phyloP scores from a whole-genome alignment of 148 eudicot genomes.

The Chenopodium quinoa region DNA sequence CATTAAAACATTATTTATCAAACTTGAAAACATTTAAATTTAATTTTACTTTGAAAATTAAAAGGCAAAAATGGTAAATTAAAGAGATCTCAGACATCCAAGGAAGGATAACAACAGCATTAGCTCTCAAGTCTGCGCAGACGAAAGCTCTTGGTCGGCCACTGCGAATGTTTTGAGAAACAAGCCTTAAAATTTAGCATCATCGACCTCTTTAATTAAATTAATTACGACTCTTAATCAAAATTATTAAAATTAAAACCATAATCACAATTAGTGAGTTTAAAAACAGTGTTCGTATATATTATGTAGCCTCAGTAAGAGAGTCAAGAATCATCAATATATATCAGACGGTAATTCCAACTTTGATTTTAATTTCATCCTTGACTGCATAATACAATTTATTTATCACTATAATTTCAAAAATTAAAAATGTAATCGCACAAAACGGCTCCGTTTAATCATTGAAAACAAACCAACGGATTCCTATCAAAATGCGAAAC shows the following conservation, averaged over 20 bases:
- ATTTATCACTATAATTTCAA: not conserved
- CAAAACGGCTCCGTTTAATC: constrained; percentile 66
- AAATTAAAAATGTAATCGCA: constrained; percentile 54
- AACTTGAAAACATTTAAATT: no score
- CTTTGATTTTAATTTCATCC: constrained; percentile 40
- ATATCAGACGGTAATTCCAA: constrained; percentile 78
- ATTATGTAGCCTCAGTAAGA: constrained; percentile 52
- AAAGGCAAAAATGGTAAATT: not conserved
- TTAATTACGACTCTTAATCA: no score
- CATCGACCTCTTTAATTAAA: constrained; percentile 23
- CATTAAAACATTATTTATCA: no score
- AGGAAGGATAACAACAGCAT: constrained; percentile 49
- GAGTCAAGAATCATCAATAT: constrained; percentile 40
- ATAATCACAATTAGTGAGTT: not conserved
- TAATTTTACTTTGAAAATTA: no score
- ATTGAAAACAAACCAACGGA: constrained; percentile 35
- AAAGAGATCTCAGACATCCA: constrained; percentile 55
- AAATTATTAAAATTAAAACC: no score
- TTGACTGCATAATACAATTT: constrained; percentile 20
- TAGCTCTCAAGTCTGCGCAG: constrained; percentile 68
- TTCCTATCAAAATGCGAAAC: constrained; percentile 76
- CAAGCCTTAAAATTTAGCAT: constrained; percentile 1
- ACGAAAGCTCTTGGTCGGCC: constrained; percentile 70
- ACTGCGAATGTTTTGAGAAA: constrained; percentile 57
- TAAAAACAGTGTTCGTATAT: no score